phyloP scores from a whole-genome alignment of 768 basidiomycete genomes.

The Lepiota brunneoincarnata region DNA sequence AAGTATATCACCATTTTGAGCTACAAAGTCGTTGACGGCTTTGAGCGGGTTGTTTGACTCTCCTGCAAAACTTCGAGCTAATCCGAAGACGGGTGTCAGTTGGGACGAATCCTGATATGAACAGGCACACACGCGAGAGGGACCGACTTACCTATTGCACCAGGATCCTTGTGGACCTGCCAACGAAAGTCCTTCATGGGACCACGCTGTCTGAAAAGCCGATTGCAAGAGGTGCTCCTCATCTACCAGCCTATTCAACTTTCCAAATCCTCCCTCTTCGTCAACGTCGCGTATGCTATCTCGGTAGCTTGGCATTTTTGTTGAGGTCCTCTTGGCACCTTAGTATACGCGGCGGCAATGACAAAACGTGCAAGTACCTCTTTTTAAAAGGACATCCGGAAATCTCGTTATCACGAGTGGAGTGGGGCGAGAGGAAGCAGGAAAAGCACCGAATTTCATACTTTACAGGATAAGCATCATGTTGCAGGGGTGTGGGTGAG shows the following conservation, averaged over 20 bases:
- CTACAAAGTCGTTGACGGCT: slow-evolving; percentile 14
- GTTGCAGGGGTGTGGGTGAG: neutral
- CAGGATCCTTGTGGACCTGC: slow-evolving; percentile 1
- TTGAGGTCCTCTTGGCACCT: neutral
- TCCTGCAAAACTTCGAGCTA: slow-evolving; percentile 4
- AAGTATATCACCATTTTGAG: slow-evolving; percentile 10
- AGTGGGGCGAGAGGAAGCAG: too few relatives aligned
- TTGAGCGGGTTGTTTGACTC: slow-evolving; percentile 9
- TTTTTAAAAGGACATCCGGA: too few relatives aligned
- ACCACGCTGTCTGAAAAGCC: slow-evolving; percentile 7
- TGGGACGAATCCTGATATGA: neutral
- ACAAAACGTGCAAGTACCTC: neutral
- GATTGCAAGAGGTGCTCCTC: slow-evolving; percentile 3
- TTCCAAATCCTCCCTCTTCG: neutral
- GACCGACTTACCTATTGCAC: neutral
- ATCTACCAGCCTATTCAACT: neutral
- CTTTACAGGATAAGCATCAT: neutral
- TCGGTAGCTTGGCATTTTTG: neutral
- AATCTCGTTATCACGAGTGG: too few relatives aligned
- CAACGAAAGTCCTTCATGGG: slow-evolving; percentile 2
- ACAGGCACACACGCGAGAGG: neutral
- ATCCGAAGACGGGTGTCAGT: neutral
- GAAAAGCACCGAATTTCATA: too few relatives aligned
- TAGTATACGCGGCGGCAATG: neutral
- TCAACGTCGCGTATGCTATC: neutral